Conservation (phyloP, 352 stramenopile genomes). For the Aphanomyces invadans region DNA sequence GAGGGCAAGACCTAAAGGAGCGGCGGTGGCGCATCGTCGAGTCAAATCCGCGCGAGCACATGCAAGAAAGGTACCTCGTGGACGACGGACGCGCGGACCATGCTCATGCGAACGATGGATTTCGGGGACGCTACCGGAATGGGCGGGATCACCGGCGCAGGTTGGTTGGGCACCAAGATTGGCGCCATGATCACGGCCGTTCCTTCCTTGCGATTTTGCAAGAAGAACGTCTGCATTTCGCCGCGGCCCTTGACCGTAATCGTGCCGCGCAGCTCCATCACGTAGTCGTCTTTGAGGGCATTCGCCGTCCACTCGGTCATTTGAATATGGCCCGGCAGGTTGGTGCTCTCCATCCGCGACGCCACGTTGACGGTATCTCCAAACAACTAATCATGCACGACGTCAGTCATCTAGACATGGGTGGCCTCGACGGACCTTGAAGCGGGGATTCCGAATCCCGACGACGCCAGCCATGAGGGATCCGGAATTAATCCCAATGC, state of each 20-base stretch:
- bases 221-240: slow-evolving; percentile 80
- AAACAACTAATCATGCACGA: slow-evolving; percentile 35
- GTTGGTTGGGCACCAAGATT: background rate
- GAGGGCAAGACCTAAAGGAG: background rate
- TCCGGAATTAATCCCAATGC: slow-evolving; percentile 81
- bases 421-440: slow-evolving; percentile 44
- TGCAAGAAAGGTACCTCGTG: background rate
- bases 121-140: background rate
- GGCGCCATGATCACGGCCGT: slow-evolving; percentile 9
- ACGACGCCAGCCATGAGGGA: slow-evolving; percentile 81
- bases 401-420: too few species aligned
- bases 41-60: background rate
- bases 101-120: background rate
- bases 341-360: slow-evolving; percentile 79
- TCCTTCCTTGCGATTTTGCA: slow-evolving; percentile 27
- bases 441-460: slow-evolving; percentile 72
- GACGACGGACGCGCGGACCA: background rate
- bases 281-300: slow-evolving; percentile 59
- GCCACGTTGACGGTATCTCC: slow-evolving; percentile 83
- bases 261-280: slow-evolving; percentile 58
- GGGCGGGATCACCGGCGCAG: background rate
- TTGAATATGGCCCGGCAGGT: slow-evolving; percentile 71
- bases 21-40: background rate
- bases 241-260: slow-evolving; percentile 75
- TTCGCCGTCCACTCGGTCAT: slow-evolving; percentile 63